phyloP scores from a whole-genome alignment of 225 moss, liverwort and hornwort genomes.

The Straminergon stramineum region DNA sequence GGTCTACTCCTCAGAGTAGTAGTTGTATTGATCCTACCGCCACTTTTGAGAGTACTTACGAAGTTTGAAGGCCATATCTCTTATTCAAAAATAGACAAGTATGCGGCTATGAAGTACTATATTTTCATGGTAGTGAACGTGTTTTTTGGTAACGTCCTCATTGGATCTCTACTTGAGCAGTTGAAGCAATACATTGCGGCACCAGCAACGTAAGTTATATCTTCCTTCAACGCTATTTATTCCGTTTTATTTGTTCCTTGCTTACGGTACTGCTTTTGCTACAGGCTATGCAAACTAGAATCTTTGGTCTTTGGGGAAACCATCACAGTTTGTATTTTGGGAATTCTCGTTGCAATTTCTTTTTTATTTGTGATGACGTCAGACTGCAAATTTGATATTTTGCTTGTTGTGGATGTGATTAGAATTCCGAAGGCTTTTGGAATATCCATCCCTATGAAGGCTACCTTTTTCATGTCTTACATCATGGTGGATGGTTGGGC shows the following conservation, averaged over 20 bases:
- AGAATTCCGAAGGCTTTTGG: constrained; percentile 74
- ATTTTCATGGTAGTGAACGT: constrained; percentile 73
- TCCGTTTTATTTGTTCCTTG: neutral
- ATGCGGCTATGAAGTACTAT: constrained; percentile 57
- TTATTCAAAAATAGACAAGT: constrained; percentile 60
- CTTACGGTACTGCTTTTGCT: neutral
- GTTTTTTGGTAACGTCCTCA: constrained; percentile 70
- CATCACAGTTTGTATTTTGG: neutral
- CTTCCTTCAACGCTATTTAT: neutral
- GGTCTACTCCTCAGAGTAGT: constrained; percentile 56
- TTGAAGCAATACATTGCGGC: constrained; percentile 59
- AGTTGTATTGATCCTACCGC: constrained; percentile 36
- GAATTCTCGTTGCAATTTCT: neutral
- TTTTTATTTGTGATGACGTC: neutral
- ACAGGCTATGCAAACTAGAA: neutral
- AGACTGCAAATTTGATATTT: neutral
- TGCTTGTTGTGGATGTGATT: neutral
- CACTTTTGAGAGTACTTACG: constrained; percentile 35
- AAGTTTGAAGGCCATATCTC: constrained; percentile 70
- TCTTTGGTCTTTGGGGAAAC: neutral
- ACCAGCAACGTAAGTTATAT: constrained; percentile 32
- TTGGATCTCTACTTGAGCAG: constrained; percentile 69
- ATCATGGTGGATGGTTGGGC: constrained; percentile 82
- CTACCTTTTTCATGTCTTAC: constrained; percentile 80
- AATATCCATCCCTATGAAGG: constrained; percentile 57